Conservation (phyloP, 2,329 filamentous ascomycete genomes). For the Aspergillus jensenii region DNA sequence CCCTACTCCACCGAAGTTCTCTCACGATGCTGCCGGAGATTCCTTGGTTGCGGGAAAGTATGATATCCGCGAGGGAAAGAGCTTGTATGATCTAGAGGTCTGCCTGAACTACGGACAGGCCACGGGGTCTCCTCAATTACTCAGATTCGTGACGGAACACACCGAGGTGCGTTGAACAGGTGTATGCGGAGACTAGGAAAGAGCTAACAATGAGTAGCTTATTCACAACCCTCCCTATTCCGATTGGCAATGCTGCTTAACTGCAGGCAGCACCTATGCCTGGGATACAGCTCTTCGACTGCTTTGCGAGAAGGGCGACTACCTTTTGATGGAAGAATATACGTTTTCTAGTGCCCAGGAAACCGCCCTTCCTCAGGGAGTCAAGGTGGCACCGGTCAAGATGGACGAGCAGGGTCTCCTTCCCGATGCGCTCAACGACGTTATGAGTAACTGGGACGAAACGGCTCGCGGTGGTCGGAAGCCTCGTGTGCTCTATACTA, state of each 20-base stretch:
- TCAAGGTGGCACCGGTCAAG: conserved; percentile 59
- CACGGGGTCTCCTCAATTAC: conserved; percentile 78
- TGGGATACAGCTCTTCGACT: conserved; percentile 82
- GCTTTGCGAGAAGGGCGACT: conserved; percentile 74
- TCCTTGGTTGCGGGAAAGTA: conserved; percentile 75
- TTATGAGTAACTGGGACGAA: conserved; percentile 66
- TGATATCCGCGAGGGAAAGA: conserved; percentile 67
- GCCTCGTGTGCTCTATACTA: conserved; percentile 68
- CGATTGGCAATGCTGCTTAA: conserved; percentile 85
- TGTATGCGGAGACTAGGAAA: neutral
- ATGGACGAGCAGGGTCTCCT: conserved; percentile 68
- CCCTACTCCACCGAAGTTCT: conserved; percentile 67
- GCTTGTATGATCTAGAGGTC: conserved; percentile 73
- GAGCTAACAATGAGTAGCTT: conserved; percentile 47
- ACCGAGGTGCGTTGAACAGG: conserved; percentile 61
- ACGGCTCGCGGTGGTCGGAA: conserved; percentile 58
- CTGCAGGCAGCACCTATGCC: conserved; percentile 80
- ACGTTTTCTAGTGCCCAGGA: conserved; percentile 79
- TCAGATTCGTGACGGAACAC: conserved; percentile 91
- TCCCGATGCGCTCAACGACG: conserved; percentile 60
- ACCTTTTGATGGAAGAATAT: conserved; percentile 84
- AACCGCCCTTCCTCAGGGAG: conserved; percentile 62
- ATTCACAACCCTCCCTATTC: conserved; percentile 82
- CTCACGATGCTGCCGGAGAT: conserved; percentile 64
- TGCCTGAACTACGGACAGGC: conserved; percentile 93